Evolutionary conservation across 768 basidiomycete genomes (phyloP).

Genomic region (Tricholoma matsutake): DNA sequence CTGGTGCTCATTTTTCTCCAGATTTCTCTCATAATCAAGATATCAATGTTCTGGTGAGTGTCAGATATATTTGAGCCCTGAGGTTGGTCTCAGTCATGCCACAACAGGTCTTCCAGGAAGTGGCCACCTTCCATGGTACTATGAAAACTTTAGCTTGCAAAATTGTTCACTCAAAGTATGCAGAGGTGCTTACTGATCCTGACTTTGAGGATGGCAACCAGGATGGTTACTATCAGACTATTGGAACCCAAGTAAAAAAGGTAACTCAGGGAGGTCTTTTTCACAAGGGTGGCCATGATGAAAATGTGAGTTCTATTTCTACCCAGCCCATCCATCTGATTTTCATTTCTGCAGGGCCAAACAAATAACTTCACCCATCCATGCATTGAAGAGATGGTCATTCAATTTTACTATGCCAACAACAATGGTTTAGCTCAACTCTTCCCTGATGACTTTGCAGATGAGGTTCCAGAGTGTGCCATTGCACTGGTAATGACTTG

Average conservation of each 20-base stretch:
- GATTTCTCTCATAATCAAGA: too few relatives aligned
- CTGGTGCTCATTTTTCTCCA: too few relatives aligned
- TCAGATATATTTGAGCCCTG: too few relatives aligned
- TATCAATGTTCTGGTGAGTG: too few relatives aligned
- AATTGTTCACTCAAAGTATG: too few relatives aligned
- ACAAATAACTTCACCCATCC: conserved; percentile 9
- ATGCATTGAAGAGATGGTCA: conserved; percentile 4
- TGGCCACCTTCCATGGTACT: too few relatives aligned
- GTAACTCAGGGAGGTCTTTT: background rate
- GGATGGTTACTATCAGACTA: background rate
- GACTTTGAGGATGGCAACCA: background rate
- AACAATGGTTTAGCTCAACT: conserved; percentile 3
- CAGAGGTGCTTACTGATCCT: too few relatives aligned
- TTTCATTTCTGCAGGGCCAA: background rate
- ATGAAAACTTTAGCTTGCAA: too few relatives aligned
- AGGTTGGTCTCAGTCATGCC: too few relatives aligned
- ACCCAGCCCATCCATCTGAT: background rate
- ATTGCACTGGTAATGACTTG: conserved; percentile 10
- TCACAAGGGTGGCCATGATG: background rate
- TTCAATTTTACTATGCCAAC: conserved; percentile 8
- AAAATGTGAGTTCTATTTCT: background rate
- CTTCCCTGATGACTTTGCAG: conserved; percentile 9
- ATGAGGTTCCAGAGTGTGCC: conserved; percentile 7
- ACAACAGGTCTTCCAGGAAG: too few relatives aligned
- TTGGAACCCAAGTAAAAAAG: background rate